Evolutionary conservation across 1,284 basidiomycete species (phyloP).

Genomic region (Wolfiporia cocos): DNA sequence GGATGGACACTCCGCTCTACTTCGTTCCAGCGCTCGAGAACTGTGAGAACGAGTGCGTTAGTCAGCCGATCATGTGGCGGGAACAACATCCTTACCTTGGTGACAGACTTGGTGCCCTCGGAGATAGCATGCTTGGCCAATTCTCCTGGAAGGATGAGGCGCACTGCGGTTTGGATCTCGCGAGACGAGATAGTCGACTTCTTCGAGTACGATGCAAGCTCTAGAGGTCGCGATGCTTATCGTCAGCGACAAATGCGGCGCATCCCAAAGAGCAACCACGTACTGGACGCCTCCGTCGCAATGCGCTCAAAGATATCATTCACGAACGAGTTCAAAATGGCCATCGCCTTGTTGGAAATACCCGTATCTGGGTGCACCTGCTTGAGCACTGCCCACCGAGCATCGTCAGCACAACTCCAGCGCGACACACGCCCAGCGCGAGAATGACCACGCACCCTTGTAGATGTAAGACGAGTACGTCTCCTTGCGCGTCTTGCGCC

Average conservation of each 20-base stretch:
- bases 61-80: conserved; percentile 1
- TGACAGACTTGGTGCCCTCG: conserved; percentile 63
- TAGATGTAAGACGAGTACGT: conserved; percentile 95
- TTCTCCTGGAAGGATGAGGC: conserved; percentile 87
- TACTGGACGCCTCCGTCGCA: conserved; percentile 82
- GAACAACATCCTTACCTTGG: conserved; percentile 19
- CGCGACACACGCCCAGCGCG: neutral
- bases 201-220: conserved; percentile 90
- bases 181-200: conserved; percentile 93
- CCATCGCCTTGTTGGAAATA: conserved; percentile 97
- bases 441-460: conserved; percentile 56
- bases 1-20: conserved; percentile 18
- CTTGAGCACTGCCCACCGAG: conserved; percentile 56
- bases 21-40: conserved; percentile 65
- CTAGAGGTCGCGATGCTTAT: conserved; percentile 28
- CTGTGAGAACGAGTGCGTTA: conserved; percentile 25
- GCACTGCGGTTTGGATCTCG: conserved; percentile 89
- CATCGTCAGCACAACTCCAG: conserved; percentile 2
- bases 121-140: conserved; percentile 79
- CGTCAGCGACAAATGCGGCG: conserved; percentile 8
- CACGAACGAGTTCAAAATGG: conserved; percentile 89
- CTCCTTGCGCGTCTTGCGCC: conserved; percentile 86
- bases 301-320: conserved; percentile 94
- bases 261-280: conserved; percentile 24
- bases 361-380: conserved; percentile 96